Evolutionary conservation across 768 basidiomycete genomes (phyloP), one percentile per base, ranked within the genome.

Genomic region (Amanita pallidorosea): DNA sequence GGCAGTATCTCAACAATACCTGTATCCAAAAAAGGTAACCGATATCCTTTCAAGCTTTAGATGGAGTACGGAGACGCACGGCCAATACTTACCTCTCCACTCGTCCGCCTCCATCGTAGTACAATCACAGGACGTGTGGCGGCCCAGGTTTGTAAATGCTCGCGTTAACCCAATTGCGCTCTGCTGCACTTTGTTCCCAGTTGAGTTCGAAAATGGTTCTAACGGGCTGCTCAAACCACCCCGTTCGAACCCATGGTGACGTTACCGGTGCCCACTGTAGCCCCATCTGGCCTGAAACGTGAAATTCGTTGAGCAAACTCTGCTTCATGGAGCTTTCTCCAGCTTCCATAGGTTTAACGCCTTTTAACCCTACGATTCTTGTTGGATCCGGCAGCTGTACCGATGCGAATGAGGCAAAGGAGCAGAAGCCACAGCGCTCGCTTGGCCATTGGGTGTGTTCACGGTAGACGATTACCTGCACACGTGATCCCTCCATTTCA

Each of bases 101-200:
- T 85, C 4, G 93, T 96, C 68, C 95, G 15, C 95, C 95, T 1
- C 90, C 91, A 63, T 97, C 95, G 15, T n/a, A 97, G 68, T 2
- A 97, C 79, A 58, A 91, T 85, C 17, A 97, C 89, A 1, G 94
- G 95, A 2, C 82, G n/a, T 86, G 41, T 81, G 80, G 1, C 72
- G 65, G 5, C 81, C 74, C 0, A n/a, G 81, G 73, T 50, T 77
- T 70, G 64, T 95, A 97, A 63, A 89, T 81, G 31, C 87, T 77
- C 20, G 79, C 77, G 60, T 85, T 93, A 35, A 94, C 73, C 95
- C 95, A 99, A 65, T 92, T 97, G 18, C 95, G 77, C 61, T 98
- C 48, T 74, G 69, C 67, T n/a, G n/a, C 90, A 97, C 0, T 81
- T 87, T 47, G 45, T 38, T 77, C 74, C 69, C 67, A 6, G 69